These are phyloP conservation scores for Arthrobotrys sphaeroides DNA, from an alignment of 2,329 filamentous ascomycete species.

Conservation along the genomic window DNA sequence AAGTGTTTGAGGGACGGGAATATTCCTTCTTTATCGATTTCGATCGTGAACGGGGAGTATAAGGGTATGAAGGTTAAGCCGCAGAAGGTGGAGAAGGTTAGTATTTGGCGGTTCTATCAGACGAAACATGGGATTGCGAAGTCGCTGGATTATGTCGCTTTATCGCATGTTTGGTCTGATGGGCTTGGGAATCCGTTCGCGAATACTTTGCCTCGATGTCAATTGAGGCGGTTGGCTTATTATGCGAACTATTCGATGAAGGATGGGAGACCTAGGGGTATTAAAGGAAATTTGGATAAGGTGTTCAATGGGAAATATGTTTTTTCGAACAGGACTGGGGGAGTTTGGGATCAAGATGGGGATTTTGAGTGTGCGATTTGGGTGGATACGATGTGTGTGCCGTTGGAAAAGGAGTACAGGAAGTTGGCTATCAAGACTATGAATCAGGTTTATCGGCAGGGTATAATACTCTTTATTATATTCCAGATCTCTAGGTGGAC, in stretches of 20 bases:
- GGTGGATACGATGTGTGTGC: slow-evolving; percentile 55
- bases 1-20: slow-evolving; percentile 31
- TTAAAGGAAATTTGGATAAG: slow-evolving; percentile 29
- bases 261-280: slow-evolving; percentile 27
- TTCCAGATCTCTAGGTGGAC: not conserved
- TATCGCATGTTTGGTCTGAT: slow-evolving; percentile 56
- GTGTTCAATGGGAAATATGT: slow-evolving; percentile 11
- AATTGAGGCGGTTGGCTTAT: slow-evolving; percentile 47
- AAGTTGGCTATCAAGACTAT: slow-evolving; percentile 54
- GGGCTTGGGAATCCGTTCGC: slow-evolving; percentile 54
- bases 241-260: slow-evolving; percentile 46
- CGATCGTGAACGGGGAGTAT: slow-evolving; percentile 42
- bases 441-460: slow-evolving; percentile 51
- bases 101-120: slow-evolving; percentile 36
- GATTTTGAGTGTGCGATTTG: slow-evolving; percentile 46
- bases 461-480: not conserved
- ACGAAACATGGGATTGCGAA: slow-evolving; percentile 33
- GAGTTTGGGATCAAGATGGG: slow-evolving; percentile 22
- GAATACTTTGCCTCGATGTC: slow-evolving; percentile 53
- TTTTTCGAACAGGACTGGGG: slow-evolving; percentile 28
- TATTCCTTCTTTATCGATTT: slow-evolving; percentile 39
- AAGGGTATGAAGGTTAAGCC: slow-evolving; percentile 33
- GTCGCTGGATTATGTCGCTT: slow-evolving; percentile 53
- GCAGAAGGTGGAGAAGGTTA: slow-evolving; percentile 36
- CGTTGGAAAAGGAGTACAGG: slow-evolving; percentile 49